phyloP scores from a whole-genome alignment of 768 basidiomycete genomes.

The Amanita exitialis region DNA sequence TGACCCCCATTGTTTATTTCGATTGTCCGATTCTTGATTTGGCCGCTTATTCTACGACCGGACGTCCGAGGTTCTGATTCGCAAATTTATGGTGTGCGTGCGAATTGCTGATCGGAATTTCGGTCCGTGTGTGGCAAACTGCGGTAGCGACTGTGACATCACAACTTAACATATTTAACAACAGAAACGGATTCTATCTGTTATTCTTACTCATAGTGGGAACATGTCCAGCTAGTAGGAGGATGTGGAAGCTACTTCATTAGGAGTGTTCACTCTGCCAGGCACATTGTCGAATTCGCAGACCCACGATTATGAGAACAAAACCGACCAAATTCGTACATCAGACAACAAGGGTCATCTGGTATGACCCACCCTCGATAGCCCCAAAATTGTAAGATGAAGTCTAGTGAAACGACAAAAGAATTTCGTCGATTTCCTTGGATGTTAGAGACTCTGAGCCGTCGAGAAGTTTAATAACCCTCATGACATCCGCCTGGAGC shows the following conservation, averaged over 20 bases:
- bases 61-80: background rate
- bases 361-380: conserved; percentile 1
- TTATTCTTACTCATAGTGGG: no score
- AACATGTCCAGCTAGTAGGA: no score
- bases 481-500: conserved; percentile 60
- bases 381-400: background rate
- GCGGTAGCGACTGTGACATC: no score
- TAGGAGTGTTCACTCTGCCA: background rate
- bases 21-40: background rate
- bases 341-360: background rate
- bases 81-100: background rate
- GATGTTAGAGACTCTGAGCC: conserved; percentile 76
- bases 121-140: background rate
- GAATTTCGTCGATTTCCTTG: conserved; percentile 53
- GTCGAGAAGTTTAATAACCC: conserved; percentile 74
- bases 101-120: background rate
- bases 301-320: background rate
- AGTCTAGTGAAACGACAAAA: conserved; percentile 19
- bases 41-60: background rate
- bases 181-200: no score
- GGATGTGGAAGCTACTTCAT: no score
- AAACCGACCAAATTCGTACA: background rate
- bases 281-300: background rate
- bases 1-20: background rate
- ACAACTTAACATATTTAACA: background rate